A percentile compares a stretch with the other conserved stretches of the same genome.
phyloP scores from a whole-genome alignment of 108 stramenopile species.

The Nannochloropsis granulata region DNA sequence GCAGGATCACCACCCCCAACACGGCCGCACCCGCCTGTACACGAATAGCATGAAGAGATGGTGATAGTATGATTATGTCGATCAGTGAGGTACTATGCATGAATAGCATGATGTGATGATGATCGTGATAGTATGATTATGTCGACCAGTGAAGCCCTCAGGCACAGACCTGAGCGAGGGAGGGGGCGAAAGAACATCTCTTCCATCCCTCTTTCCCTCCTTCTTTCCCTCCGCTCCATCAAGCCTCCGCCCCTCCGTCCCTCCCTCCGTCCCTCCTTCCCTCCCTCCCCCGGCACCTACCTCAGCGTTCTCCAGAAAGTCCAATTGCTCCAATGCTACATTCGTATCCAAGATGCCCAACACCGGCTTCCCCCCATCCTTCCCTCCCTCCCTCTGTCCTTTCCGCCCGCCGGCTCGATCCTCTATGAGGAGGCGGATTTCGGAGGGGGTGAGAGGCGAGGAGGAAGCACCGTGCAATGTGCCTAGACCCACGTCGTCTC shows the following conservation, averaged over 20 bases:
- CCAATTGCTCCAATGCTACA: slow-evolving; percentile 45
- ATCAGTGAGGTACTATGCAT: neutral
- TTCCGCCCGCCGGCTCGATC: no score
- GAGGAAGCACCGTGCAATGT: neutral
- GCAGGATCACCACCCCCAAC: slow-evolving; percentile 4
- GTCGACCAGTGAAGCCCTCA: neutral
- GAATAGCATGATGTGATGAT: neutral
- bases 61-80: neutral
- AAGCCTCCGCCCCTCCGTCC: slow-evolving; percentile 3
- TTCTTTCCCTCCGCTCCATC: slow-evolving; percentile 9
- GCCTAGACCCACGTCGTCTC: slow-evolving; percentile 40
- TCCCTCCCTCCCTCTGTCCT: no score
- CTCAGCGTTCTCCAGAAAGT: slow-evolving; percentile 37
- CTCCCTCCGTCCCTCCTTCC: neutral
- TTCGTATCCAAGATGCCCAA: slow-evolving; percentile 42
- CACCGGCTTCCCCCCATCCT: neutral
- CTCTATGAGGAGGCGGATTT: neutral
- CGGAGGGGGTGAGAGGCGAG: neutral
- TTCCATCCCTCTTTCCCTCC: neutral
- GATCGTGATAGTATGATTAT: neutral
- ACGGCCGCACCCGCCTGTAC: neutral
- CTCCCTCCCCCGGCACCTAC: slow-evolving; percentile 21
- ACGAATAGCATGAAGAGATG: neutral
- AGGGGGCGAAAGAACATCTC: neutral
- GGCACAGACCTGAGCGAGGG: neutral